These are phyloP conservation scores for Globisporangium spinosum DNA, from an alignment of 352 stramenopile species.

Conservation along the genomic window DNA sequence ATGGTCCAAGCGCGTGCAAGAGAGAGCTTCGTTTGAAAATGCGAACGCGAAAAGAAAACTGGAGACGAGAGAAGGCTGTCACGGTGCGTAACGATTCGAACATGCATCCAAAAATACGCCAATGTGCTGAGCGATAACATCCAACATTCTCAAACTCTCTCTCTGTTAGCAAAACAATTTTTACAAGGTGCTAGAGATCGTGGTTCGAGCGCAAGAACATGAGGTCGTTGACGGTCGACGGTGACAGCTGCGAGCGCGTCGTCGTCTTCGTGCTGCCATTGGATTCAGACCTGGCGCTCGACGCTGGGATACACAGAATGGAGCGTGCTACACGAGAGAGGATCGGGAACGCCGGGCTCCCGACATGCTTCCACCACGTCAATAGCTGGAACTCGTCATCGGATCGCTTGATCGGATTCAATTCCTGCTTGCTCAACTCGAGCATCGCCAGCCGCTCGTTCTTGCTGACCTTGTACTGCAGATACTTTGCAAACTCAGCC, in stretches of 20 bases:
- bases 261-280: background rate
- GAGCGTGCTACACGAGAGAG: background rate
- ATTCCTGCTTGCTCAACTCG: conserved; percentile 20
- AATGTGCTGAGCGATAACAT: background rate
- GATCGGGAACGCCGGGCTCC: background rate
- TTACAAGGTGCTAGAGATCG: background rate
- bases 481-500: background rate
- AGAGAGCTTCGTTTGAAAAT: background rate
- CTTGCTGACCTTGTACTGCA: conserved; percentile 16
- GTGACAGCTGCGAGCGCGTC: background rate
- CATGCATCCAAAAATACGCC: background rate
- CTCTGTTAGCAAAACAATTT: background rate
- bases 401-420: conserved; percentile 10
- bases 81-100: background rate
- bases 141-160: background rate
- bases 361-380: conserved; percentile 7
- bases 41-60: background rate
- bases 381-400: background rate
- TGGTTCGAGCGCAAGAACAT: conserved; percentile 5
- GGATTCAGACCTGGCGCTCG: background rate
- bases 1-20: conserved; percentile 24
- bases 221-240: conserved; percentile 4
- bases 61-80: background rate
- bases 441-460: conserved; percentile 14
- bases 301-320: conserved; percentile 6